Evolutionary conservation across 805 yeast genomes (phyloP), one percentile per base, ranked within the genome.

Genomic region (Monosporozyma servazzii): DNA sequence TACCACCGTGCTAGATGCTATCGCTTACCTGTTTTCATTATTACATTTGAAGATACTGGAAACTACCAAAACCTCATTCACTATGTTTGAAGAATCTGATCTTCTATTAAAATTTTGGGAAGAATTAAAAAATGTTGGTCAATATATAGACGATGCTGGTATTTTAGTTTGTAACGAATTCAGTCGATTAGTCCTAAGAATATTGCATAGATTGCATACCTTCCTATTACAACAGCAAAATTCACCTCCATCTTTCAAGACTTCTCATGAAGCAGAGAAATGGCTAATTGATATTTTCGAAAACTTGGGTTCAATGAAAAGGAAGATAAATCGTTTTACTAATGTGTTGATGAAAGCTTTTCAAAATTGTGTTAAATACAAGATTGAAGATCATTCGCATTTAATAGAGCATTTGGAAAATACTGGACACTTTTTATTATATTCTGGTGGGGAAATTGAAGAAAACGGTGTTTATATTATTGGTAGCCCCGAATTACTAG

Each of bases 1-100:
- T 64, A 68, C 73, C 29, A 79, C 83, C 0, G 80, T 90, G 20
- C 70, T 87, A 41, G 83, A 82, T 47, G 86, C 95, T 54, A 85
- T 88, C 15, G 75, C 78, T 36, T 85, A 84, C 61, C 80, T 86
- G 54, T 75, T 90, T 58, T 78, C 78, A 15, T 70, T 93, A 47
- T 69, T 91, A 31, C 84, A 86, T 59, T 76, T 82, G 59, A 93
- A 91, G 65, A 74, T 90, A 48, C 71, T 88, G 47, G 95, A 88
- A 58, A 80, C 89, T 53, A 82, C 89, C 0, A 77, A 79, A 51
- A 75, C 79, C 3, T 78, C 84, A 13, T 86, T 87, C 70, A 78
- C 89, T 58, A 86, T 95, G 0, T 88, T 87, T 67, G 88, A 88
- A 61, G 97, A 88, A 60, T 90, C 96, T 1, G 99, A 91, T 58